Conservation (phyloP, 805 yeast genomes). For the Metschnikowia continentalis region DNA sequence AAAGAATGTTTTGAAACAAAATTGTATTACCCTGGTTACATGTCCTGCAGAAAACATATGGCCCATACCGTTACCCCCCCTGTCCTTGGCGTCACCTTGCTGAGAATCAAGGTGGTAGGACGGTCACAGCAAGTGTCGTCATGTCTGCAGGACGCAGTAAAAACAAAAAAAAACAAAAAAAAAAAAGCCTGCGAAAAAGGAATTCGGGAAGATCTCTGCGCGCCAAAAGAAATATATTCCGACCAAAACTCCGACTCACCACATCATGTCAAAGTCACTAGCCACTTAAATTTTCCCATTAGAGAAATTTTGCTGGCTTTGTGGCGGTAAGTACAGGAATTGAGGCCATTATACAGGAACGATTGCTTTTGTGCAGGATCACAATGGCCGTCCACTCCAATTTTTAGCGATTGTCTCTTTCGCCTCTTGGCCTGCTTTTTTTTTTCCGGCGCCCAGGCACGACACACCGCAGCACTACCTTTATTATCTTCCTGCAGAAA, state of each 20-base stretch:
- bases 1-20: too few species aligned
- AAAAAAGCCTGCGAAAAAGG: constrained; percentile 1
- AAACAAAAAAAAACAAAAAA: background rate
- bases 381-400: too few species aligned
- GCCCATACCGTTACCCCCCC: too few species aligned
- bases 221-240: constrained; percentile 1
- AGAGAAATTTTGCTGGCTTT: too few species aligned
- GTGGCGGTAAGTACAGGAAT: too few species aligned
- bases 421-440: background rate
- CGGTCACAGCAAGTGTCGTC: background rate
- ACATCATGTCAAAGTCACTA: too few species aligned
- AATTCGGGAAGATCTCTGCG: background rate
- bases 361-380: background rate
- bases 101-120: too few species aligned
- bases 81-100: too few species aligned
- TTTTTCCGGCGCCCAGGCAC: background rate
- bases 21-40: too few species aligned
- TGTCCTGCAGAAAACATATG: too few species aligned
- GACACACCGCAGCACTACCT: background rate
- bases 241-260: background rate
- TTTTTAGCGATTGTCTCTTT: background rate
- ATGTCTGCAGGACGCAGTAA: constrained; percentile 1
- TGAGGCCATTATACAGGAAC: too few species aligned
- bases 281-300: too few species aligned
- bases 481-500: background rate